Evolutionary conservation across 1,139 yeast genomes (phyloP).

Genomic region (Yamadazyma dendronema): DNA sequence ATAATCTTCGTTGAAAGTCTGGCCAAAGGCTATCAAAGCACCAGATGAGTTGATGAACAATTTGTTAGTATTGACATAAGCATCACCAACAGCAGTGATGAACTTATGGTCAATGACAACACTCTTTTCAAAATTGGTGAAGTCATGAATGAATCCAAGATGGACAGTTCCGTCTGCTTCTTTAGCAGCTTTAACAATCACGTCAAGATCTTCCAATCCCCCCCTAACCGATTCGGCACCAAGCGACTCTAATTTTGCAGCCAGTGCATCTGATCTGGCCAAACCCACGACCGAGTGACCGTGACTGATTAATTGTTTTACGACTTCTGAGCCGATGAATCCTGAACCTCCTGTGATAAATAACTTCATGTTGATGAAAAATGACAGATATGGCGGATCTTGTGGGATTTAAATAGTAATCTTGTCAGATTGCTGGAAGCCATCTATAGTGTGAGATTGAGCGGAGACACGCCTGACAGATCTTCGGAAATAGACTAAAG

Average conservation of each 20-base stretch:
- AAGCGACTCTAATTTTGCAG: slow-evolving; percentile 22
- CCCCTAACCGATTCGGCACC: slow-evolving; percentile 24
- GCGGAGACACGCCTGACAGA: too few relatives aligned
- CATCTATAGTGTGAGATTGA: too few relatives aligned
- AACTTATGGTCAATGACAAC: slow-evolving; percentile 19
- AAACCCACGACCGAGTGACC: slow-evolving; percentile 35
- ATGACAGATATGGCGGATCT: not conserved
- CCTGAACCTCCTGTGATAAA: slow-evolving; percentile 44
- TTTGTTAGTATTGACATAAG: slow-evolving; percentile 21
- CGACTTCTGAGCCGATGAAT: slow-evolving; percentile 33
- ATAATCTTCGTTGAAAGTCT: slow-evolving; percentile 2
- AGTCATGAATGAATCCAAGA: slow-evolving; percentile 28
- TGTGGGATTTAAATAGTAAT: not conserved
- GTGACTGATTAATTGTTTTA: slow-evolving; percentile 22
- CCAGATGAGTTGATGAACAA: slow-evolving; percentile 10
- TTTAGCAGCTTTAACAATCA: slow-evolving; percentile 20
- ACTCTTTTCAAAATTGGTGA: slow-evolving; percentile 10
- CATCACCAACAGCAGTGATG: slow-evolving; percentile 20
- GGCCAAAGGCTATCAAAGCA: not conserved
- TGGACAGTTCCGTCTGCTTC: slow-evolving; percentile 32
- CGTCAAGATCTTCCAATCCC: slow-evolving; percentile 20
- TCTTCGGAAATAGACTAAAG: too few relatives aligned
- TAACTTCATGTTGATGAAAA: slow-evolving; percentile 15
- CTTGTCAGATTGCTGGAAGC: too few relatives aligned
- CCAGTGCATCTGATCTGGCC: slow-evolving; percentile 33